Evolutionary conservation across 331 rosid species (phyloP).

Genomic region (Rhamnella rubrinervis): DNA sequence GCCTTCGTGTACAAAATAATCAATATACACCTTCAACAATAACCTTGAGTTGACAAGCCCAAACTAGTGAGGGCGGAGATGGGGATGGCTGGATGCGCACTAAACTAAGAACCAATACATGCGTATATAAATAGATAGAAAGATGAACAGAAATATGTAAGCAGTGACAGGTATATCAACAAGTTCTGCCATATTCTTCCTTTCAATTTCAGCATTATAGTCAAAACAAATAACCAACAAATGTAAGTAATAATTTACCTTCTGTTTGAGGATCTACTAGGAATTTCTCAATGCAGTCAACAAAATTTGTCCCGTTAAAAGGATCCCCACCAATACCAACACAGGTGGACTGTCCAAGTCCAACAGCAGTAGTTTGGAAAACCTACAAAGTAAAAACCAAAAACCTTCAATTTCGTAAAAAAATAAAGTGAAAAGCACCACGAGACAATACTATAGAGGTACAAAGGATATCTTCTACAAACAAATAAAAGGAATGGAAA

Average conservation of each 20-base stretch:
- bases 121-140: not conserved
- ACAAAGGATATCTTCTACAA: too few relatives aligned
- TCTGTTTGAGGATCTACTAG: conserved; percentile 92
- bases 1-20: too few relatives aligned
- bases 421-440: not conserved
- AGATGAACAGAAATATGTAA: not conserved
- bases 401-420: not conserved
- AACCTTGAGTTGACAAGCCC: too few relatives aligned
- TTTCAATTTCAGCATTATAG: not conserved
- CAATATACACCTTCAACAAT: too few relatives aligned
- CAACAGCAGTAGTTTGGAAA: conserved; percentile 96
- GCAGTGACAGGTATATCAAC: not conserved
- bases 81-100: too few relatives aligned
- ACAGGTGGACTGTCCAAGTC: conserved; percentile 99
- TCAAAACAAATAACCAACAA: not conserved
- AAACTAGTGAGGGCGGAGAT: too few relatives aligned
- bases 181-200: not conserved
- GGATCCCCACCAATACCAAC: conserved; percentile 99
- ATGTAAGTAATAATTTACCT: conserved; percentile 44
- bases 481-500: not conserved
- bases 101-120: not conserved
- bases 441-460: too few relatives aligned
- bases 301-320: conserved; percentile 96
- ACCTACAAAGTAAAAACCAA: conserved; percentile 51
- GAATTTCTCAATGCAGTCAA: conserved; percentile 87